A percentile compares a stretch with the other conserved stretches of the same genome.
Evolutionary conservation across 495 filamentous ascomycete genomes (phyloP).

Genomic region (Evansstolkia leycettana): DNA sequence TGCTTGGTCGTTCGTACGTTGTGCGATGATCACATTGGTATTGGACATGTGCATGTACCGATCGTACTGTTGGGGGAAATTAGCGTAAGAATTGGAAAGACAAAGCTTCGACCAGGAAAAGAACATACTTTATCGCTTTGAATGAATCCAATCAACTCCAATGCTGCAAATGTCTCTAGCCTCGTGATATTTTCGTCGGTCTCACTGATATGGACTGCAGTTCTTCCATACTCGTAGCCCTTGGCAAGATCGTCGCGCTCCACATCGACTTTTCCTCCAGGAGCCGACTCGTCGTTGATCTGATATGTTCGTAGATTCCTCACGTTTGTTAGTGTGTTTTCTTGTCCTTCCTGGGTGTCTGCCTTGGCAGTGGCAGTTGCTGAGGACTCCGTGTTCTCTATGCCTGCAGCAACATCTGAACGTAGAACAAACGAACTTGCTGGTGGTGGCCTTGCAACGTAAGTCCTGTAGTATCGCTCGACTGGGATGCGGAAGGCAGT

Average conservation of each 20-base stretch:
- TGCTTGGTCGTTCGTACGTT: slow-evolving; percentile 61
- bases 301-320: slow-evolving; percentile 67
- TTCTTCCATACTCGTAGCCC: slow-evolving; percentile 89
- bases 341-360: slow-evolving; percentile 15
- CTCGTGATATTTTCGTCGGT: slow-evolving; percentile 73
- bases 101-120: no score
- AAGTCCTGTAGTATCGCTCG: slow-evolving; percentile 78
- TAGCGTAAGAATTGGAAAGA: slow-evolving; percentile 2
- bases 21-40: slow-evolving; percentile 58
- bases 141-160: slow-evolving; percentile 83
- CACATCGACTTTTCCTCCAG: slow-evolving; percentile 76
- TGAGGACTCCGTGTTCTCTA: slow-evolving; percentile 36
- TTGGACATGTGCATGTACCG: slow-evolving; percentile 77
- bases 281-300: slow-evolving; percentile 56
- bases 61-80: slow-evolving; percentile 48
- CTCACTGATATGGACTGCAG: slow-evolving; percentile 76
- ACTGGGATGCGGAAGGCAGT: slow-evolving; percentile 73
- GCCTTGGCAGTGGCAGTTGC: slow-evolving; percentile 32
- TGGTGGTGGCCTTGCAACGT: slow-evolving; percentile 56
- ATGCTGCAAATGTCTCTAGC: slow-evolving; percentile 57
- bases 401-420: slow-evolving; percentile 27
- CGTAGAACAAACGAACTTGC: slow-evolving; percentile 62
- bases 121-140: slow-evolving; percentile 51
- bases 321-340: slow-evolving; percentile 45
- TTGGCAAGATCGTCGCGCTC: slow-evolving; percentile 75